Evolutionary conservation across 148 eudicot genomes (phyloP).

Genomic region (Drosera capensis): DNA sequence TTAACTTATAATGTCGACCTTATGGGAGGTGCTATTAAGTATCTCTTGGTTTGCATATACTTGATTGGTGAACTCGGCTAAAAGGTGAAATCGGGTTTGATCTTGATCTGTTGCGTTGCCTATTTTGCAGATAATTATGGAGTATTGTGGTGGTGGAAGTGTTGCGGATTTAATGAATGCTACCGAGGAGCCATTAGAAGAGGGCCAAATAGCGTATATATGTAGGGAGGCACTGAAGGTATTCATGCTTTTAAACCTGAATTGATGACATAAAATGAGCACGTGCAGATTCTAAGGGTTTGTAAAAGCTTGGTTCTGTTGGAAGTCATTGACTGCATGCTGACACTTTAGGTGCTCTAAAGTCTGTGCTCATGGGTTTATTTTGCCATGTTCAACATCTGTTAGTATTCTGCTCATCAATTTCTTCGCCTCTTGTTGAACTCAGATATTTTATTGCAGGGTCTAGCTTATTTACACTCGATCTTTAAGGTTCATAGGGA

Average conservation of each 20-base stretch:
- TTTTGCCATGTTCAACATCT: too few relatives aligned
- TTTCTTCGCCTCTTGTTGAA: constrained; percentile 1
- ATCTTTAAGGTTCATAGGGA: constrained; percentile 96
- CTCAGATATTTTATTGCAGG: constrained; percentile 34
- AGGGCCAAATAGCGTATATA: constrained; percentile 77
- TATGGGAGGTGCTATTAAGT: background rate
- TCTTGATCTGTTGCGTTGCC: too few relatives aligned
- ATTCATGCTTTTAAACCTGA: too few relatives aligned
- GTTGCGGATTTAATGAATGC: constrained; percentile 95
- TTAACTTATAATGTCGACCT: background rate
- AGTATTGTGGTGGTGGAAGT: constrained; percentile 99
- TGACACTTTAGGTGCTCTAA: too few relatives aligned
- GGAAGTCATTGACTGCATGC: too few relatives aligned
- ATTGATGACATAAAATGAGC: too few relatives aligned
- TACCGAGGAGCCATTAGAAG: constrained; percentile 84
- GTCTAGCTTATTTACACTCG: constrained; percentile 90
- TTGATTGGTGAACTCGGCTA: background rate
- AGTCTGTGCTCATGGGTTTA: too few relatives aligned
- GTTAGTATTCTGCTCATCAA: too few relatives aligned
- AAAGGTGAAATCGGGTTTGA: too few relatives aligned
- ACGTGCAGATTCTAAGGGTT: too few relatives aligned
- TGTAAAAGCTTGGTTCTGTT: too few relatives aligned
- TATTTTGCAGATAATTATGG: constrained; percentile 95
- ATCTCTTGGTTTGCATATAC: background rate
- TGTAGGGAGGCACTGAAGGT: constrained; percentile 94